Evolutionary conservation across 257 asterid genomes (phyloP).

Genomic region (Marsdenia floribunda): DNA sequence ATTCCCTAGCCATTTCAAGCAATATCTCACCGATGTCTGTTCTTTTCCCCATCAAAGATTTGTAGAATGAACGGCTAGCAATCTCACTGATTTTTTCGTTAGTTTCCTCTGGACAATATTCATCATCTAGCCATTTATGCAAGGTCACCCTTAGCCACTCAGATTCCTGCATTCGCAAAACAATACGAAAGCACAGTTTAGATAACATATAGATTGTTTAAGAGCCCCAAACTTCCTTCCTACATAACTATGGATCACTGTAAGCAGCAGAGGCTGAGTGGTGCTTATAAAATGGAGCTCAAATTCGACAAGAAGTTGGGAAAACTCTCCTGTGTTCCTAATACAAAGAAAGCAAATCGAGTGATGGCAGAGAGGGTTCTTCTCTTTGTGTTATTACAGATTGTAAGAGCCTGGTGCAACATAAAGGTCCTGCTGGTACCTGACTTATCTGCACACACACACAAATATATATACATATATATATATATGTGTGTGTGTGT

Average conservation of each 20-base stretch:
- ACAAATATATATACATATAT: too few species aligned
- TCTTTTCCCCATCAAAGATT: conserved; percentile 50
- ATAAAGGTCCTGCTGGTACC: too few species aligned
- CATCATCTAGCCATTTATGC: conserved; percentile 87
- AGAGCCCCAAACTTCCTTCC: not conserved
- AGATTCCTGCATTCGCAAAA: conserved; percentile 47
- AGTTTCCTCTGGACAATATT: conserved; percentile 86
- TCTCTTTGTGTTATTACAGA: not conserved
- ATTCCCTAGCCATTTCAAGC: conserved; percentile 60
- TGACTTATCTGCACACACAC: not conserved
- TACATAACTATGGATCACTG: not conserved
- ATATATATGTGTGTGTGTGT: too few species aligned
- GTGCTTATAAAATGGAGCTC: not conserved
- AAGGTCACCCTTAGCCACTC: conserved; percentile 75
- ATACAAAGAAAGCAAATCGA: not conserved
- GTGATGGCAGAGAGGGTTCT: not conserved
- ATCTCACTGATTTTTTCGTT: conserved; percentile 65
- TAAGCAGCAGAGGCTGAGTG: not conserved
- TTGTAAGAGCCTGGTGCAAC: not conserved
- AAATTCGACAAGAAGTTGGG: not conserved
- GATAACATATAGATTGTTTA: not conserved
- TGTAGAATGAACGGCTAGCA: conserved; percentile 64
- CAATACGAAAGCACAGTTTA: conserved; percentile 3
- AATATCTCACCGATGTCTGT: conserved; percentile 74
- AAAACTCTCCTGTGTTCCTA: not conserved